Conservation (phyloP, 2,329 filamentous ascomycete species). For the Paecilomyces niveus region DNA sequence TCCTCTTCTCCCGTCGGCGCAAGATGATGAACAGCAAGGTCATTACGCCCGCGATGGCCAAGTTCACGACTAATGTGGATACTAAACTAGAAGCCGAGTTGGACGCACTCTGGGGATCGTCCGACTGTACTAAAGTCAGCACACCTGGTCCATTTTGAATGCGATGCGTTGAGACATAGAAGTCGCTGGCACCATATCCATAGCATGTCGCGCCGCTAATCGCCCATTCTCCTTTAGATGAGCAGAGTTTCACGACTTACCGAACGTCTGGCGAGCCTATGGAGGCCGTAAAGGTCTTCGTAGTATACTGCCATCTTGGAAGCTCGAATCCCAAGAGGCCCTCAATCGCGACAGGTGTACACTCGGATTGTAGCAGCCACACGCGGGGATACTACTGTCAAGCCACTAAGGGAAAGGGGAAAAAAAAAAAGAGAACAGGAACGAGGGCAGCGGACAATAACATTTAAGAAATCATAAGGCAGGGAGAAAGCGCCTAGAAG, state of each 20-base stretch:
- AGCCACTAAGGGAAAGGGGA: background rate
- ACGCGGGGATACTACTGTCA: background rate
- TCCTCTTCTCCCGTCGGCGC: constrained; percentile 41
- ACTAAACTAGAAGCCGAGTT: constrained; percentile 41
- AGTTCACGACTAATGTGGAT: constrained; percentile 42
- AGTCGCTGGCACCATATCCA: background rate
- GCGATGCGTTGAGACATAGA: background rate
- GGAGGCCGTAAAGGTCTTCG: background rate
- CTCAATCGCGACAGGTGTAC: background rate
- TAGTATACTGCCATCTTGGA: background rate
- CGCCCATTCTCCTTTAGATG: background rate
- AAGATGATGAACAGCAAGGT: constrained; percentile 45
- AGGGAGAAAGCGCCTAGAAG: background rate
- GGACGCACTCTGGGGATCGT: constrained; percentile 11
- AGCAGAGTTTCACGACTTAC: background rate
- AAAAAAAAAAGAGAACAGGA: background rate
- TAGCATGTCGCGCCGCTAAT: background rate
- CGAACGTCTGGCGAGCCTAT: background rate
- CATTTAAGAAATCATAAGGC: background rate
- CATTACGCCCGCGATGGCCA: constrained; percentile 39
- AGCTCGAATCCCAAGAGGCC: background rate
- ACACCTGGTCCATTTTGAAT: background rate
- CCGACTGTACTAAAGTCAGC: background rate
- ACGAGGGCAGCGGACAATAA: background rate
- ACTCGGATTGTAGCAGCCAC: background rate